phyloP scores from a whole-genome alignment of 2,329 filamentous ascomycete genomes.

The Hypocreales sp. region DNA sequence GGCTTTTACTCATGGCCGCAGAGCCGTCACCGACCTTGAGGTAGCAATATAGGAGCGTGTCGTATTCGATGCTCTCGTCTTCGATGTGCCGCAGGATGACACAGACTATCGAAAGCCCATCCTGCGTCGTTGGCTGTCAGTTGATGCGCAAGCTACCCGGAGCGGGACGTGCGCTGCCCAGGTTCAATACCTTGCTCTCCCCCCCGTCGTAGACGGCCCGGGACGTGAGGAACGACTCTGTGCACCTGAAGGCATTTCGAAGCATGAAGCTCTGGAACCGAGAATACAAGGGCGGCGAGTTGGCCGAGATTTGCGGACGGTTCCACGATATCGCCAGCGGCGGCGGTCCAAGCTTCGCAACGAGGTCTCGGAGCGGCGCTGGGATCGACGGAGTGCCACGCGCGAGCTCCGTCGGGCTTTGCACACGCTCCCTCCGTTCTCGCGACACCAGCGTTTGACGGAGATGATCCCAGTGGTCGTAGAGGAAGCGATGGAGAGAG shows the following conservation, averaged over 20 bases:
- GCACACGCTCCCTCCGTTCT: conserved; percentile 40
- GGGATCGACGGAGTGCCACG: conserved; percentile 40
- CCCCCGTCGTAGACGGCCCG: conserved; percentile 56
- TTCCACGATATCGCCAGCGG: conserved; percentile 57
- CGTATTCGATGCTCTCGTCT: conserved; percentile 47
- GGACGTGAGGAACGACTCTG: conserved; percentile 47
- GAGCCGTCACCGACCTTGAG: no score
- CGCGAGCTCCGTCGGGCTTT: conserved; percentile 35
- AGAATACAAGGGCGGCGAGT: conserved; percentile 48
- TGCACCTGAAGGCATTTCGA: conserved; percentile 48
- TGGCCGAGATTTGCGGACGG: conserved; percentile 46
- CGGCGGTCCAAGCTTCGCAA: conserved; percentile 51
- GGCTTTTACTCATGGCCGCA: no score
- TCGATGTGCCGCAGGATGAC: conserved; percentile 54
- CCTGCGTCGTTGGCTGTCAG: conserved; percentile 24
- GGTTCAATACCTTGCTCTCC: conserved; percentile 43
- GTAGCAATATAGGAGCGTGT: conserved; percentile 51
- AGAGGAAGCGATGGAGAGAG: conserved; percentile 51
- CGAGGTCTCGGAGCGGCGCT: conserved; percentile 43
- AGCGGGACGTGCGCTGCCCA: not conserved
- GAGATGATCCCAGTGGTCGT: conserved; percentile 58
- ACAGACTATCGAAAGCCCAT: conserved; percentile 53
- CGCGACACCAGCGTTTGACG: conserved; percentile 46
- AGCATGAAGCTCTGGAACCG: conserved; percentile 61
- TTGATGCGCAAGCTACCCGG: not conserved